Base-by-base conservation (phyloP, 495 filamentous ascomycete genomes). In the Penicillium arizonense region DNA sequence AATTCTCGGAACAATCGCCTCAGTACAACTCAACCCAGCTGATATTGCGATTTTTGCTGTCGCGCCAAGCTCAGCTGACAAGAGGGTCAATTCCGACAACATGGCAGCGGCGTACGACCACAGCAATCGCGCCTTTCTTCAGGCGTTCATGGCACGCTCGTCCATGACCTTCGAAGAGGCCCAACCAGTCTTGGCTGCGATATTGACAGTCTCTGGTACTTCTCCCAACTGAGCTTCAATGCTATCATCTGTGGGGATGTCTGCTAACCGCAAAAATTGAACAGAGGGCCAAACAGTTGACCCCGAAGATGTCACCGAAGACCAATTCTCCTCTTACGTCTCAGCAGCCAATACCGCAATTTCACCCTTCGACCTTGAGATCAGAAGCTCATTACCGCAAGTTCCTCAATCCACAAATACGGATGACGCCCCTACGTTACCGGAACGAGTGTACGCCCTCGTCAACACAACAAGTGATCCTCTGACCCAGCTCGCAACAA, bases 381-480 rank as follows among this genome's bases (percentile, higher is more conserved):
- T 96, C 59, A 81, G 88, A 45, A 85, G 78, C 64, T 81, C 81
- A 12, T 72, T 80, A 14, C 83, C 86, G 52, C 91, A 97, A 67
- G 74, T 42, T 7, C 40, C 58, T 2, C 33, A 62, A 35, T 47
- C 47, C 13, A 5, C 23, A 10, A 8, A 66, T n/a, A 30, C 48
- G 26, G 52, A 63, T 18, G 47, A 50, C 10, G 4, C 42, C 2
- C 39, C 50, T 5, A 33, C 8, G 9, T 55, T 57, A 1, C 73
- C 70, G 10, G 61, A 69, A 10, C 72, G 74, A 10, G 65, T 84
- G 0, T 96, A 83, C 62, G 88, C 88, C 1, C 79, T 97, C 9
- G 84, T 96, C n/a, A 98, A 98, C 68, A 89, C 87, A 2, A 88
- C 85, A 20, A 88, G 85, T 53, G 94, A 97, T 67, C 73, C 85